Conservation (phyloP, 2,329 filamentous ascomycete species). For the Magnaporthiopsis poae region DNA sequence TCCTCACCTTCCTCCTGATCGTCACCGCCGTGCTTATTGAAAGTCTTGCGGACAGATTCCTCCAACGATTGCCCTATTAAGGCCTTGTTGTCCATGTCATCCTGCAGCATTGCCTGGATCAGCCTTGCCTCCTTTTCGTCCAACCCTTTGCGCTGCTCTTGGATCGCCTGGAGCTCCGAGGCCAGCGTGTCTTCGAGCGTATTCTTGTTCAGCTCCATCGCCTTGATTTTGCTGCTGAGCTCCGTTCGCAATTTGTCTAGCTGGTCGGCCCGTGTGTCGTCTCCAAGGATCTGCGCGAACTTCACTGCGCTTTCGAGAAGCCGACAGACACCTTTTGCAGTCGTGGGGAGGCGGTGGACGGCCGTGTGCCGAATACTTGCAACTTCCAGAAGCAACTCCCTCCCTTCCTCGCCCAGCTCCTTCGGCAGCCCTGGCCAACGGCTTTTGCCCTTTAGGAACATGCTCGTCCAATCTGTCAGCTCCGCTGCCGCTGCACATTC, state of each 20-base stretch:
- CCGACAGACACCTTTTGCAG: conserved; percentile 2
- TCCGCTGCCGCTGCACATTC: conserved; percentile 26
- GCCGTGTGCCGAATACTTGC: conserved; percentile 7
- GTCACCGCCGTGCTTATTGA: neutral
- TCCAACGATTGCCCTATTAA: conserved; percentile 22
- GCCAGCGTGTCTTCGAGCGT: conserved; percentile 20
- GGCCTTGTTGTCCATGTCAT: conserved; percentile 21
- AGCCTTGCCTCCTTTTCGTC: conserved; percentile 23
- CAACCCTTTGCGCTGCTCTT: conserved; percentile 24
- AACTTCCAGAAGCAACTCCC: no score
- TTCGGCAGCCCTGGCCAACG: no score
- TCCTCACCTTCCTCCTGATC: neutral
- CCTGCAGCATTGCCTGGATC: conserved; percentile 18
- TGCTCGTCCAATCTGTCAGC: conserved; percentile 24
- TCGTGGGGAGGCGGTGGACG: conserved; percentile 8
- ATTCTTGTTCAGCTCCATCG: conserved; percentile 26
- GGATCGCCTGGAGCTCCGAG: conserved; percentile 22
- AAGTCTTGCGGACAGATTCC: conserved; percentile 14
- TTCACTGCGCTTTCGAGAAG: conserved; percentile 18
- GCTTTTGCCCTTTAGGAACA: conserved; percentile 12
- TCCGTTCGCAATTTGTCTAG: conserved; percentile 21
- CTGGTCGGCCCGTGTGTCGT: conserved; percentile 18
- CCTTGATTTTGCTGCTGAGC: conserved; percentile 20
- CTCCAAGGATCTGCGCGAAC: conserved; percentile 21
- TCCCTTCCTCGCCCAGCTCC: no score